A percentile compares a stretch with the other conserved stretches of the same genome.
These are phyloP conservation scores for Crithidia thermophila DNA, from an alignment of 208 protist species.

Conservation along the genomic window DNA sequence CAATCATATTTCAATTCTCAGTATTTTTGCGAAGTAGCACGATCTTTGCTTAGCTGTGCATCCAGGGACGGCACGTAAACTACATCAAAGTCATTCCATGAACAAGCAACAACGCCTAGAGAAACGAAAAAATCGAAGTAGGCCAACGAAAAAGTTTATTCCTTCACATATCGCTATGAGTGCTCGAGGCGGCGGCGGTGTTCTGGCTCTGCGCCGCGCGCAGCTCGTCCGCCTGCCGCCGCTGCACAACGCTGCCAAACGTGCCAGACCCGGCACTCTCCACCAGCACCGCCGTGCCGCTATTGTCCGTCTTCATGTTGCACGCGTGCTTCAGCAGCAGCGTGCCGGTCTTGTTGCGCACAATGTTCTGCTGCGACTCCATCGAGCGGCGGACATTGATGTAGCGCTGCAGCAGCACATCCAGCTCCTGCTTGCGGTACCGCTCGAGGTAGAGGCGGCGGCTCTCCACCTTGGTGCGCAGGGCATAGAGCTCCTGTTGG, in stretches of 20 bases:
- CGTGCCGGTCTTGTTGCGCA: conserved; percentile 83
- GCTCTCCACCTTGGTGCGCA: conserved; percentile 76
- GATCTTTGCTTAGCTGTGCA: no score
- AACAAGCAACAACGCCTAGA: background rate
- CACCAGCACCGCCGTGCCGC: conserved; percentile 70
- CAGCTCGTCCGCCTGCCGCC: conserved; percentile 44
- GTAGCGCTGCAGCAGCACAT: conserved; percentile 88
- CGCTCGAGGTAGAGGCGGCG: conserved; percentile 74
- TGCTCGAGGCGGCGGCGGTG: background rate
- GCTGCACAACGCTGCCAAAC: conserved; percentile 77
- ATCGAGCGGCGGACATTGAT: conserved; percentile 85
- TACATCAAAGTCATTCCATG: no score
- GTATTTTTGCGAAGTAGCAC: no score
- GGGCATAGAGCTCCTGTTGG: conserved; percentile 81
- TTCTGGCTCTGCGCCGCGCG: conserved; percentile 12
- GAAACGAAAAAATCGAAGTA: background rate
- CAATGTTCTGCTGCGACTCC: conserved; percentile 89
- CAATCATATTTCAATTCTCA: no score
- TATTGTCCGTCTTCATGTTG: conserved; percentile 83
- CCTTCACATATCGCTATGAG: background rate
- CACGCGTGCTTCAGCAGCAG: conserved; percentile 87
- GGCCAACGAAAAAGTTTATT: background rate
- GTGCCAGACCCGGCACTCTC: conserved; percentile 74
- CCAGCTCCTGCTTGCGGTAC: conserved; percentile 83
- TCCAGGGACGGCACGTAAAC: no score